phyloP scores from a whole-genome alignment of 177 flowering plant genomes.

The Vitis hybrid region DNA sequence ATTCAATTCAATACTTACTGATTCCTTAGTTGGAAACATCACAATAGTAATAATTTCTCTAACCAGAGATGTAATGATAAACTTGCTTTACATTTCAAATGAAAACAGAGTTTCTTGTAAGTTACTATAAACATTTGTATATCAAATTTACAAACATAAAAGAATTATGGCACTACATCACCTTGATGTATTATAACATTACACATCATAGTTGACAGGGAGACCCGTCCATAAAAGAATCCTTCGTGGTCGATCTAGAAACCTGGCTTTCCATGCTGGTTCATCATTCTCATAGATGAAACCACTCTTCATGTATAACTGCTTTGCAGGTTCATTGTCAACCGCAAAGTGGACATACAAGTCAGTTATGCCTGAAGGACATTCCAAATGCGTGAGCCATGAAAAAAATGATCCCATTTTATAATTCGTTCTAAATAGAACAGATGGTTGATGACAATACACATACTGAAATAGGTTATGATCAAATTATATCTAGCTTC shows the following conservation, averaged over 20 bases:
- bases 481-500: too few relatives aligned
- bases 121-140: too few relatives aligned
- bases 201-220: conserved; percentile 28
- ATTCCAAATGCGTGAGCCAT: background rate
- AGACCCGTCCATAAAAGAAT: conserved; percentile 74
- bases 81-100: too few relatives aligned
- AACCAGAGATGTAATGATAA: too few relatives aligned
- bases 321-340: conserved; percentile 80
- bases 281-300: conserved; percentile 78
- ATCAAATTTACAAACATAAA: too few relatives aligned
- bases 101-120: too few relatives aligned
- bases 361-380: conserved; percentile 74
- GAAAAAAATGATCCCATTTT: background rate
- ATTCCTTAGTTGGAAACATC: too few relatives aligned
- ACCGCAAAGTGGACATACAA: conserved; percentile 86
- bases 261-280: conserved; percentile 95
- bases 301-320: conserved; percentile 75
- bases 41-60: too few relatives aligned
- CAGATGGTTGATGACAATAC: background rate
- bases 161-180: too few relatives aligned
- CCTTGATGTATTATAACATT: conserved; percentile 5
- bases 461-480: too few relatives aligned
- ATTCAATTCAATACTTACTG: too few relatives aligned
- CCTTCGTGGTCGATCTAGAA: conserved; percentile 71
- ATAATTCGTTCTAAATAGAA: background rate